A percentile compares a stretch with the other conserved stretches of the same genome.
Conservation (phyloP, 129 eudicot genomes). For the Daucus carota region DNA sequence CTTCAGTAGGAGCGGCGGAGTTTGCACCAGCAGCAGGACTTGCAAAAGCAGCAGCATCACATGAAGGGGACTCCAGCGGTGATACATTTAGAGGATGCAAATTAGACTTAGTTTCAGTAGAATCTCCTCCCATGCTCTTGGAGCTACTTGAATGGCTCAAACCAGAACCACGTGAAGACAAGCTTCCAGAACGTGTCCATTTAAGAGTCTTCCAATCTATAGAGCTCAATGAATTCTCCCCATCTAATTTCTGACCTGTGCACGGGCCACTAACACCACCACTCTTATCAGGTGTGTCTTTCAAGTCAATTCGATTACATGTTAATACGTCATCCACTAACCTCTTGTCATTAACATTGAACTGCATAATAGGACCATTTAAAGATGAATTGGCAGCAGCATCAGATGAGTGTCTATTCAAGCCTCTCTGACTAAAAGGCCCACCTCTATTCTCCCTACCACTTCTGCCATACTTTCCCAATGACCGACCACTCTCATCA, state of each 20-base stretch:
- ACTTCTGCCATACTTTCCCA: conserved; percentile 36
- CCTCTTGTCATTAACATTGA: conserved; percentile 20
- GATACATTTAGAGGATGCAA: conserved; percentile 19
- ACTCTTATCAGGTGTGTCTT: conserved; percentile 45
- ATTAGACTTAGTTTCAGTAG: conserved; percentile 38
- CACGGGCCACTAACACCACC: conserved; percentile 35
- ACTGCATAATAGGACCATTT: conserved; percentile 24
- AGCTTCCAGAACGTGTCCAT: conserved; percentile 81
- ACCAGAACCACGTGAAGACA: conserved; percentile 73
- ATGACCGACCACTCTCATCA: conserved; percentile 32
- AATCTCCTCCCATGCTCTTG: conserved; percentile 55
- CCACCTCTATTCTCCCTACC: conserved; percentile 39
- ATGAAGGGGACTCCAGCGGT: conserved; percentile 47
- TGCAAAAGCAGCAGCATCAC: conserved; percentile 43
- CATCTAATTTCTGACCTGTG: conserved; percentile 41
- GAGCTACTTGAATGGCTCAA: conserved; percentile 68
- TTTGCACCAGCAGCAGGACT: conserved; percentile 37
- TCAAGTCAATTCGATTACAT: conserved; percentile 39
- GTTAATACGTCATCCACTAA: conserved; percentile 25
- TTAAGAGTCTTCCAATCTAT: conserved; percentile 80
- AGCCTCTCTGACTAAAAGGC: conserved; percentile 42
- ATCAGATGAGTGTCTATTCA: conserved; percentile 45
- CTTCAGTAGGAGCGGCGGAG: conserved; percentile 44
- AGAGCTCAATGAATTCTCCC: conserved; percentile 45
- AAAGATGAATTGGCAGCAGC: conserved; percentile 34